These are phyloP conservation scores for Suhomyces pyralidae DNA, from an alignment of 805 yeast genomes.

Conservation along the genomic window DNA sequence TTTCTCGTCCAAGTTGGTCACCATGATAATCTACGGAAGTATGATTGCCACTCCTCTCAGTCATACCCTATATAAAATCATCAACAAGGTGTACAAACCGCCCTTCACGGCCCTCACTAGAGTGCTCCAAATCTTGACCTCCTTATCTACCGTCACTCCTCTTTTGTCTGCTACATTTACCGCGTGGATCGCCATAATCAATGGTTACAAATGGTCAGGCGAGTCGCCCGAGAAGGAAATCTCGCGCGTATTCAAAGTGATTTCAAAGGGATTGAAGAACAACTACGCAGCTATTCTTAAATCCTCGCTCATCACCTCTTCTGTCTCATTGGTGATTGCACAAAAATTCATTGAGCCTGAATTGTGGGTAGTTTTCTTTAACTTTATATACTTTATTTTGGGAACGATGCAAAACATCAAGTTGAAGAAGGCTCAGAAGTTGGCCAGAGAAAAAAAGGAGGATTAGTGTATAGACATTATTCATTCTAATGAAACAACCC, in stretches of 20 bases:
- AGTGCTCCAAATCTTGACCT: slow-evolving; percentile 48
- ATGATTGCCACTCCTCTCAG: slow-evolving; percentile 55
- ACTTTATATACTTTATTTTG: slow-evolving; percentile 52
- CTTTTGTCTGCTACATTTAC: slow-evolving; percentile 47
- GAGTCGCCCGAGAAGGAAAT: slow-evolving; percentile 7
- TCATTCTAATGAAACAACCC: too few species aligned
- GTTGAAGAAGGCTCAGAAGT: slow-evolving; percentile 40
- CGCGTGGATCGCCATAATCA: slow-evolving; percentile 51
- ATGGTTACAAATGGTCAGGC: slow-evolving; percentile 26
- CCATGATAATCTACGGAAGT: slow-evolving; percentile 57
- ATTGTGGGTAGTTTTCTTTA: slow-evolving; percentile 64
- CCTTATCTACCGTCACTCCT: slow-evolving; percentile 58
- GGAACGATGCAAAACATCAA: slow-evolving; percentile 62
- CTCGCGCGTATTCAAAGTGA: slow-evolving; percentile 10
- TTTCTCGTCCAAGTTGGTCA: slow-evolving; percentile 43
- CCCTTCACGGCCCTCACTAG: slow-evolving; percentile 40
- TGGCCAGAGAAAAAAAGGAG: slow-evolving; percentile 9
- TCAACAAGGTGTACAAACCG: slow-evolving; percentile 41
- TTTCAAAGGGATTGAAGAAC: slow-evolving; percentile 34
- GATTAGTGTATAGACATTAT: background rate
- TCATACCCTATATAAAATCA: slow-evolving; percentile 49
- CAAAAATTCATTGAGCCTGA: slow-evolving; percentile 57
- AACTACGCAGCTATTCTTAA: slow-evolving; percentile 47
- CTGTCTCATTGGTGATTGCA: slow-evolving; percentile 50
- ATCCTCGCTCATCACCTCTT: slow-evolving; percentile 54